Percentiles rank a stretch among this genome's conserved stretches.
Evolutionary conservation across 441 rosid genomes (phyloP).

Genomic region (Viola pubescens): DNA sequence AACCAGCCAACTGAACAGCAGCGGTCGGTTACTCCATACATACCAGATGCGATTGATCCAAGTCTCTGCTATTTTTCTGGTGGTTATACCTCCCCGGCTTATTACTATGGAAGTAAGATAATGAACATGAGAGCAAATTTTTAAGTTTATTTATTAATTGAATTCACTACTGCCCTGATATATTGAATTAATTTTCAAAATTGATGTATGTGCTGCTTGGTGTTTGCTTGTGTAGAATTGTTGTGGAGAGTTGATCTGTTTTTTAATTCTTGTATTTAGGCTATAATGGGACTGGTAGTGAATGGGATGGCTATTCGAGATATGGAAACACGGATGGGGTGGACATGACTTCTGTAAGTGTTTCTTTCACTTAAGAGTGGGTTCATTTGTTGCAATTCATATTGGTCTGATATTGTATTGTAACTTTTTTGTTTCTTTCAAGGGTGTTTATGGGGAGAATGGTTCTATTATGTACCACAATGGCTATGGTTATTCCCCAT

Average conservation of each 20-base stretch:
- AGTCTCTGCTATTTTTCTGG: constrained; percentile 48
- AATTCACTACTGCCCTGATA: background rate
- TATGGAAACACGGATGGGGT: constrained; percentile 53
- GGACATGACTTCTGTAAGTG: constrained; percentile 51
- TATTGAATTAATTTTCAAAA: background rate
- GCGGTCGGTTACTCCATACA: constrained; percentile 50
- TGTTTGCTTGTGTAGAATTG: background rate
- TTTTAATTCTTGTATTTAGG: constrained; percentile 13
- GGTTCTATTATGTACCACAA: constrained; percentile 59
- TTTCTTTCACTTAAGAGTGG: background rate
- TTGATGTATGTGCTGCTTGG: background rate
- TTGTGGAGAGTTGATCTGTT: background rate
- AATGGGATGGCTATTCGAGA: constrained; percentile 57
- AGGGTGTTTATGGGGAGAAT: constrained; percentile 41
- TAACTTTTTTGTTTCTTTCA: background rate
- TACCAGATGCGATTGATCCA: constrained; percentile 48
- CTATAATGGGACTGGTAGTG: constrained; percentile 37
- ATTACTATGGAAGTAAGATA: constrained; percentile 41
- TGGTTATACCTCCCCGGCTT: constrained; percentile 33
- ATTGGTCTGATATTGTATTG: background rate
- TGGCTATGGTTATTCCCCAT: constrained; percentile 57
- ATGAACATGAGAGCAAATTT: background rate
- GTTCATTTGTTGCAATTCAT: background rate
- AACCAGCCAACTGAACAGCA: constrained; percentile 17
- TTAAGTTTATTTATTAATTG: background rate